phyloP scores from a whole-genome alignment of 2,329 filamentous ascomycete genomes.

The Trichoderma sp. region DNA sequence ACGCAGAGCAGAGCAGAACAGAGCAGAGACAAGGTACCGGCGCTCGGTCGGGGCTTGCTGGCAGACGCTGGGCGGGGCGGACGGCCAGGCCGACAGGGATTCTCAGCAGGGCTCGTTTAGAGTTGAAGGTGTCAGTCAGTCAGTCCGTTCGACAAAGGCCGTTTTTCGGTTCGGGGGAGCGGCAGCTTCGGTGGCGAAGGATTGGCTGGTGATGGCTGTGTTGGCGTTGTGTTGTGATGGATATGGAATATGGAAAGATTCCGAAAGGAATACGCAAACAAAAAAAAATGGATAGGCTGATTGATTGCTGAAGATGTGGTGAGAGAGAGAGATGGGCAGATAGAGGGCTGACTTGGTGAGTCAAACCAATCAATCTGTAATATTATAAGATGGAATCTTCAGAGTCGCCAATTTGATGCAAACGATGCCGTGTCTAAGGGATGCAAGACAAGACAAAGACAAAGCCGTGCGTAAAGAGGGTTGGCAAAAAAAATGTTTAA shows the following conservation, averaged over 20 bases:
- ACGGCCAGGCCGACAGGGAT: conserved; percentile 29
- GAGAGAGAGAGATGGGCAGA: neutral
- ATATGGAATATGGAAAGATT: neutral
- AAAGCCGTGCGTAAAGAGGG: neutral
- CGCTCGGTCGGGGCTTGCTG: neutral
- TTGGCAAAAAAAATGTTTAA: neutral
- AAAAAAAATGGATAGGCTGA: neutral
- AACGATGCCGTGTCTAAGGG: conserved; percentile 10
- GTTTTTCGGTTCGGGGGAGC: neutral
- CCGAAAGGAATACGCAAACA: neutral
- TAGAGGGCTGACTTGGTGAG: neutral
- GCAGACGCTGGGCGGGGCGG: conserved; percentile 22
- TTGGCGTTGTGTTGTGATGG: neutral
- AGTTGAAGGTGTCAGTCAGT: conserved; percentile 21
- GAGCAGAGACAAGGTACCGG: neutral
- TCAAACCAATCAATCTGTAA: neutral
- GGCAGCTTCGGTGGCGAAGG: conserved; percentile 9
- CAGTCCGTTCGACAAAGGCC: neutral
- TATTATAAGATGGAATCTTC: neutral
- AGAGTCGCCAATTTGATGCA: neutral
- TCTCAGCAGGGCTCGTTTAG: conserved; percentile 26
- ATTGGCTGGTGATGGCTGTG: conserved; percentile 3
- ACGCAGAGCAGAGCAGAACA: neutral
- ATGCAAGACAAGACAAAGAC: conserved; percentile 1
- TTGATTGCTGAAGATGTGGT: neutral